Conservation (phyloP, 805 yeast species). For the Yarrowia keelungensis region DNA sequence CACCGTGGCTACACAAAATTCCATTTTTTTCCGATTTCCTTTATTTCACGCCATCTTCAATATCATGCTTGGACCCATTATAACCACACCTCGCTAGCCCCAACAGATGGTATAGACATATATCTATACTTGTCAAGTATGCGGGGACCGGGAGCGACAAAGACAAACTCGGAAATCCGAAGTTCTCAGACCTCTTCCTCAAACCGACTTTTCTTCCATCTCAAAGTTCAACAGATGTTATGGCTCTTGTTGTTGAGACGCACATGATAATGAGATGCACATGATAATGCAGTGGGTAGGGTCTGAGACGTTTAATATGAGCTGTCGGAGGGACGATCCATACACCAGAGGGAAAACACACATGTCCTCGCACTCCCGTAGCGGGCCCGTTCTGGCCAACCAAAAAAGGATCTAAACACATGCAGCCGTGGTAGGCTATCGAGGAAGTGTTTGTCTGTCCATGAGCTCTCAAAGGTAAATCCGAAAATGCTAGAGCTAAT, state of each 20-base stretch:
- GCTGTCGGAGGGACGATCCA: no score
- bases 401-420: conserved; percentile 12
- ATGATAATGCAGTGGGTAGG: background rate
- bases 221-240: background rate
- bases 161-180: background rate
- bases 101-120: no score
- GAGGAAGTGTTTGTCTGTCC: no score
- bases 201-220: background rate
- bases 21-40: no score
- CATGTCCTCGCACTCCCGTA: no score
- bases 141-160: background rate
- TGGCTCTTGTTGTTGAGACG: conserved; percentile 13
- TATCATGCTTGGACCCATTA: no score
- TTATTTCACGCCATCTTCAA: no score
- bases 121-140: background rate
- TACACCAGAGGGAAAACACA: no score
- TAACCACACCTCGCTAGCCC: no score
- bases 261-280: conserved; percentile 12
- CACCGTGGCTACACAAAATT: no score
- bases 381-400: background rate
- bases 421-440: conserved; percentile 26
- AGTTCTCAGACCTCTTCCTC: no score
- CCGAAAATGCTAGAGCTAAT: conserved; percentile 5
- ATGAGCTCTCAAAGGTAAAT: background rate
- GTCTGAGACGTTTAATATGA: no score